Conservation (phyloP, 306 rosid genomes). For the Medicago lupulina region DNA sequence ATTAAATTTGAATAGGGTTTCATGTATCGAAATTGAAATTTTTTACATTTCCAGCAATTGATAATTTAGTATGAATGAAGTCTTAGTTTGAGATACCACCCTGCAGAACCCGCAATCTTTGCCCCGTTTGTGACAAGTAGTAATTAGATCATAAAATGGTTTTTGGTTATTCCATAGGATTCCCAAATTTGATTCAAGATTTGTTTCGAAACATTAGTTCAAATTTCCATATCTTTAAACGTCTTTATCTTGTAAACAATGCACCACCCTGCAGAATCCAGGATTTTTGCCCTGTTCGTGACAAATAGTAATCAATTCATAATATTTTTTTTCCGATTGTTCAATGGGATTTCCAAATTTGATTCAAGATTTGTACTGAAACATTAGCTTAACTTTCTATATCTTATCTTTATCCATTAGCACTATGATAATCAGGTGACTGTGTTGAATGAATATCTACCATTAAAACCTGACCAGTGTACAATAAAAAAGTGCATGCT, state of each 20-base stretch:
- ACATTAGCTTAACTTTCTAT: background rate
- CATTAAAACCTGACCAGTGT: background rate
- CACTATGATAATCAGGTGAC: slow-evolving; percentile 19
- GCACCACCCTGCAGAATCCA: slow-evolving; percentile 7
- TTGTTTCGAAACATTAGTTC: background rate
- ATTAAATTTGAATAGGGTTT: slow-evolving; percentile 8
- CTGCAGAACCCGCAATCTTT: too few relatives aligned
- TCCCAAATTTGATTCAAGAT: slow-evolving; percentile 25
- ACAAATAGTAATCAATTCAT: slow-evolving; percentile 5
- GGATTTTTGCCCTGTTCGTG: slow-evolving; percentile 23
- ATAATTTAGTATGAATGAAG: background rate
- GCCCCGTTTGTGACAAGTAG: background rate
- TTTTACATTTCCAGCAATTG: background rate
- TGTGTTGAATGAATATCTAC: slow-evolving; percentile 27
- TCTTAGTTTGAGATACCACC: slow-evolving; percentile 22
- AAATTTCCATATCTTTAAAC: slow-evolving; percentile 6
- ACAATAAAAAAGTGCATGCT: background rate
- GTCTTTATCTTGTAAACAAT: slow-evolving; percentile 12
- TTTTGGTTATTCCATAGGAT: background rate
- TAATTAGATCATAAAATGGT: slow-evolving; percentile 6
- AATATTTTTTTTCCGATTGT: background rate
- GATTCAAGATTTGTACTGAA: slow-evolving; percentile 17
- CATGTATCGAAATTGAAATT: slow-evolving; percentile 1
- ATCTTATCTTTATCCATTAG: slow-evolving; percentile 1
- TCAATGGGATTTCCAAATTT: slow-evolving; percentile 1